These are phyloP conservation scores for Paramyrothecium roridum DNA, from an alignment of 2,329 filamentous ascomycete genomes.

Conservation along the genomic window DNA sequence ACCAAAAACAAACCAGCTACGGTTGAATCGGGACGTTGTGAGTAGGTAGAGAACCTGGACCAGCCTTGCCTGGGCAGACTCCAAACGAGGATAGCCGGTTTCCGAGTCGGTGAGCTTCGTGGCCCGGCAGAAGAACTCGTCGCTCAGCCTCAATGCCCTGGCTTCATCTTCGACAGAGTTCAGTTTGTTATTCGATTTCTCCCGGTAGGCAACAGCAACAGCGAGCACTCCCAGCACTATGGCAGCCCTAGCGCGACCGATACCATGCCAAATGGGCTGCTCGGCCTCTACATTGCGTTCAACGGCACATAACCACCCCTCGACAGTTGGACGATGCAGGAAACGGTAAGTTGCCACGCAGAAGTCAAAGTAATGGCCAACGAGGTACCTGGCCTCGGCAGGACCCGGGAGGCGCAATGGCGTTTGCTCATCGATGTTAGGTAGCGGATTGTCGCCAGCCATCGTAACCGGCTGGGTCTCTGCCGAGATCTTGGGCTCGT, in stretches of 20 bases:
- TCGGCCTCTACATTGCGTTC: conserved; percentile 30
- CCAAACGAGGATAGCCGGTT: conserved; percentile 48
- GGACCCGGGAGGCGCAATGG: conserved; percentile 34
- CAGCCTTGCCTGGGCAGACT: conserved; percentile 55
- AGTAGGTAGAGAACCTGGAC: conserved; percentile 58
- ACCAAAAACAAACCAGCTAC: conserved; percentile 59
- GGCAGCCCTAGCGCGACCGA: conserved; percentile 41
- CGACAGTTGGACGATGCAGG: conserved; percentile 50
- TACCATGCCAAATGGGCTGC: conserved; percentile 31
- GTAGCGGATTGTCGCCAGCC: conserved; percentile 49
- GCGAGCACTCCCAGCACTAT: conserved; percentile 47
- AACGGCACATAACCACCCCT: conserved; percentile 42
- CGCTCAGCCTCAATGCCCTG: conserved; percentile 23
- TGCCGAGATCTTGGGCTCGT: conserved; percentile 11
- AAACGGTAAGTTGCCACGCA: conserved; percentile 59
- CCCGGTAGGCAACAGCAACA: conserved; percentile 41
- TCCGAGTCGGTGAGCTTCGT: conserved; percentile 41
- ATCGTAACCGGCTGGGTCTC: conserved; percentile 42
- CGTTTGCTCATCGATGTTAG: conserved; percentile 20
- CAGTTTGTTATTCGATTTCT: conserved; percentile 26
- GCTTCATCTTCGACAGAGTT: conserved; percentile 18
- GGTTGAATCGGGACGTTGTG: conserved; percentile 56
- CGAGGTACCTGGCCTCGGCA: conserved; percentile 25
- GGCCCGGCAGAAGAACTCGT: conserved; percentile 40
- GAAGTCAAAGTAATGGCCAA: conserved; percentile 57